Evolutionary conservation across 371 early-diverging fungal genomes (phyloP).

Genomic region (Quaeritorhiza haematococci): DNA sequence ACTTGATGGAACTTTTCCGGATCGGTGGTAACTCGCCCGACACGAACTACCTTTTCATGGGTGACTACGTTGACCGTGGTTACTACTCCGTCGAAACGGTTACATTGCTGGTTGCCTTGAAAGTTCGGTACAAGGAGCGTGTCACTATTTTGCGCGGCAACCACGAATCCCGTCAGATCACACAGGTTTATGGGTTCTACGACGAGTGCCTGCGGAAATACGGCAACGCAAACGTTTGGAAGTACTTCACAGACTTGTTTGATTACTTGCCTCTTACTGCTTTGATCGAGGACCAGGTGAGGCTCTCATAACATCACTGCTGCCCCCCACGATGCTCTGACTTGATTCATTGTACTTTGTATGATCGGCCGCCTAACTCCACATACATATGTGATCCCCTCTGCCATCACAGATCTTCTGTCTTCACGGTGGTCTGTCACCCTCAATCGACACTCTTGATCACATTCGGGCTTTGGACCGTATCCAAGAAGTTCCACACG

Average conservation of each 20-base stretch:
- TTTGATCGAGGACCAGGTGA: slow-evolving; percentile 81
- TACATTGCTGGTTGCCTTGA: slow-evolving; percentile 90
- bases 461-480: slow-evolving; percentile 95
- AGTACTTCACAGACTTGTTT: slow-evolving; percentile 96
- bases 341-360: not conserved
- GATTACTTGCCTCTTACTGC: slow-evolving; percentile 98
- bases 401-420: slow-evolving; percentile 77
- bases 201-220: slow-evolving; percentile 99
- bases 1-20: slow-evolving; percentile 95
- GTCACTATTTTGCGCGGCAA: slow-evolving; percentile 98
- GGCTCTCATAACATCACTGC: no score
- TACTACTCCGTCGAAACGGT: slow-evolving; percentile 99
- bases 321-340: no score
- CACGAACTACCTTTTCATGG: slow-evolving; percentile 99
- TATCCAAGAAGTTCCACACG: slow-evolving; percentile 97
- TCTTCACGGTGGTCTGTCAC: slow-evolving; percentile 99
- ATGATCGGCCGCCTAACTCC: not conserved
- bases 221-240: slow-evolving; percentile 98
- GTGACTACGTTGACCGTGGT: slow-evolving; percentile 99
- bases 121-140: slow-evolving; percentile 92
- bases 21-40: slow-evolving; percentile 97
- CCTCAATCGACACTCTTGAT: slow-evolving; percentile 95
- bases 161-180: slow-evolving; percentile 98
- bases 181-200: slow-evolving; percentile 99
- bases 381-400: not conserved